Base-by-base conservation (phyloP, 2,329 filamentous ascomycete genomes). In the Hortaea sp. region DNA sequence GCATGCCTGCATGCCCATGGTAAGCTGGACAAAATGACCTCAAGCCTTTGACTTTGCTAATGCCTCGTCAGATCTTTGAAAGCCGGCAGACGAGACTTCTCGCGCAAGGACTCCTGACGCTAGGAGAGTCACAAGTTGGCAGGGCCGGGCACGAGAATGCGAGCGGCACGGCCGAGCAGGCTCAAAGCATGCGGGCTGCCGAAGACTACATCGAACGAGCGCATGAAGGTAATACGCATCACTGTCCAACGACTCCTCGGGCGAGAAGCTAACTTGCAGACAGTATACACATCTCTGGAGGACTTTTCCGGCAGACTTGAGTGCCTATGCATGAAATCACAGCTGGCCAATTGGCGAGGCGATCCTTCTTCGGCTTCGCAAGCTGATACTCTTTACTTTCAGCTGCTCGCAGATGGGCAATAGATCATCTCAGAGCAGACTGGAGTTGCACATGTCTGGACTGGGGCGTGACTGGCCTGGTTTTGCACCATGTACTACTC, bases 121-220 rank as follows among this genome's bases (percentile, higher is more conserved):
- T 94, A 3, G 85, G 79, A 0, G 88, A 95, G 61, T 82, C 85
- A 0, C 78, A 82, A 55, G 84, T 94, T 71, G 88, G 88, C 0
- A 67, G 85, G 50, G 87, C 86, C 0, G 83, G 86, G 32, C 59
- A 69, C 55, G 49, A 49, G 66, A 63, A 58, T 70, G 53, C 57
- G 49, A 49, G 49, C 39, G 57, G 52, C 43, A 55, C 31, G 29
- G 49, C 39, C 44, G 61, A 64, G 47, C 54, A 52, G 37, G 49
- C 48, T 5, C 43, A 47, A n/a, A 47, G 50, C 6, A 52, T 65
- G 48, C 51, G 59, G 20, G 41, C 43, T 6, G 61, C 62, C 5
- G 52, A 57, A 11, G 47, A 51, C 3, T 54, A 55, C 41, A 47
- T 65, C 6, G 62, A 63, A 31, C 49, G 58, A 9, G 58, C 59